Conservation (phyloP, 1,139 yeast species). For the Debaryomyces coudertii region DNA sequence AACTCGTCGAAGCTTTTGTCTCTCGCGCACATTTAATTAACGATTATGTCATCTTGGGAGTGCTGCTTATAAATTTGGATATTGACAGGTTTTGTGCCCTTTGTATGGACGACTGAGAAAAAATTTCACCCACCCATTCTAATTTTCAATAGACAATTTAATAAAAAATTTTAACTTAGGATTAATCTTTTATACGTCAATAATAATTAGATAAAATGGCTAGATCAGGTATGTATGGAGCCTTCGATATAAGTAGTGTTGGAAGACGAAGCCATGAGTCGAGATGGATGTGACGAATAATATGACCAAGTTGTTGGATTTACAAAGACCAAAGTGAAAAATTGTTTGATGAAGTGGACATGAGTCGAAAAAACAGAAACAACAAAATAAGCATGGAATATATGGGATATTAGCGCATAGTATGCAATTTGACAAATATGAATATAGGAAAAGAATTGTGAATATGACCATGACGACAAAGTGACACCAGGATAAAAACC, state of each 20-base stretch:
- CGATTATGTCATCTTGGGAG: too few species aligned
- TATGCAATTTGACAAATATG: background rate
- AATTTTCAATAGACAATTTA: constrained; percentile 5
- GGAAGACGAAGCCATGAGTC: constrained; percentile 1
- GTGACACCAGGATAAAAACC: background rate
- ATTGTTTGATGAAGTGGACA: background rate
- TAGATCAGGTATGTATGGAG: constrained; percentile 59
- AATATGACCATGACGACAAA: background rate
- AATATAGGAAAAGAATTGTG: background rate
- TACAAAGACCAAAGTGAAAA: background rate
- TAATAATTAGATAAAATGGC: constrained; percentile 45
- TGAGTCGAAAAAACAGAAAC: background rate
- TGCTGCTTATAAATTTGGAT: background rate
- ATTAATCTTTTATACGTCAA: constrained; percentile 13
- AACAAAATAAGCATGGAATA: background rate
- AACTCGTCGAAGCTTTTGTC: background rate
- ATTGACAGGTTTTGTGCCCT: constrained; percentile 6
- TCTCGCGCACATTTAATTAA: too few species aligned
- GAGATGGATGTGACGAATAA: background rate
- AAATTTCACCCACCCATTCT: constrained; percentile 7
- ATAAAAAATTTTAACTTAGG: constrained; percentile 12
- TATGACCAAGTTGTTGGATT: background rate
- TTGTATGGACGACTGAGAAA: constrained; percentile 3
- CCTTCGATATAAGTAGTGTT: background rate
- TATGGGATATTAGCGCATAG: background rate